phyloP scores from a whole-genome alignment of 768 basidiomycete genomes.

The Mycena epipterygia region DNA sequence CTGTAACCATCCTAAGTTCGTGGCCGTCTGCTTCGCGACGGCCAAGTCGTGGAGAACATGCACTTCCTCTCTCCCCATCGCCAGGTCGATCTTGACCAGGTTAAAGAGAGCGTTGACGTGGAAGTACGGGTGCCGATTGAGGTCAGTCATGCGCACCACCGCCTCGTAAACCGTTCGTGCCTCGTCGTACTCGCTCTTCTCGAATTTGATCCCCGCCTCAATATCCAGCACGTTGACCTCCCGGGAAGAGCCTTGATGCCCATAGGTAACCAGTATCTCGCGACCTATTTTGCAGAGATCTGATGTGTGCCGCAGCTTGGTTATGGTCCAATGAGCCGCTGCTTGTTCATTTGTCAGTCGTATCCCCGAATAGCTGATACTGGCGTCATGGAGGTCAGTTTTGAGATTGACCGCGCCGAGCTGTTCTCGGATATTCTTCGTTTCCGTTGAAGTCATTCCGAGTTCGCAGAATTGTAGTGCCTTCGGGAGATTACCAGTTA shows the following conservation, averaged over 20 bases:
- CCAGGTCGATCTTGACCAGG: conserved; percentile 4
- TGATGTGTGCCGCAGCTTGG: neutral
- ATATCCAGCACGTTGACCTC: conserved; percentile 2
- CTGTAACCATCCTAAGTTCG: neutral
- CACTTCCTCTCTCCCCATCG: neutral
- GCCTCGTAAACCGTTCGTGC: too few relatives aligned
- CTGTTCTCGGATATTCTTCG: neutral
- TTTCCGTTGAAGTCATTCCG: conserved; percentile 1
- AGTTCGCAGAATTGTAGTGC: neutral
- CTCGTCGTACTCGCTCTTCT: too few relatives aligned
- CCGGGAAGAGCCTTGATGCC: neutral
- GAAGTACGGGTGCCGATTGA: neutral
- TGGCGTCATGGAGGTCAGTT: neutral
- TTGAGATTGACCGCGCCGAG: neutral
- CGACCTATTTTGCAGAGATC: conserved; percentile 6
- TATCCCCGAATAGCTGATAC: neutral
- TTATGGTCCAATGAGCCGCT: neutral
- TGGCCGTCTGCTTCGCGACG: neutral
- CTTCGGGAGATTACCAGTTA: neutral
- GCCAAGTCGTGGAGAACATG: neutral
- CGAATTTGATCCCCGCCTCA: conserved; percentile 13
- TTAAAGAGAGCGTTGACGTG: conserved; percentile 5
- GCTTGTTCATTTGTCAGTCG: neutral
- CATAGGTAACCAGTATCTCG: neutral
- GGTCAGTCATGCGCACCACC: neutral